phyloP scores from a whole-genome alignment of 352 stramenopile genomes.

The Globisporangium iwayamae region DNA sequence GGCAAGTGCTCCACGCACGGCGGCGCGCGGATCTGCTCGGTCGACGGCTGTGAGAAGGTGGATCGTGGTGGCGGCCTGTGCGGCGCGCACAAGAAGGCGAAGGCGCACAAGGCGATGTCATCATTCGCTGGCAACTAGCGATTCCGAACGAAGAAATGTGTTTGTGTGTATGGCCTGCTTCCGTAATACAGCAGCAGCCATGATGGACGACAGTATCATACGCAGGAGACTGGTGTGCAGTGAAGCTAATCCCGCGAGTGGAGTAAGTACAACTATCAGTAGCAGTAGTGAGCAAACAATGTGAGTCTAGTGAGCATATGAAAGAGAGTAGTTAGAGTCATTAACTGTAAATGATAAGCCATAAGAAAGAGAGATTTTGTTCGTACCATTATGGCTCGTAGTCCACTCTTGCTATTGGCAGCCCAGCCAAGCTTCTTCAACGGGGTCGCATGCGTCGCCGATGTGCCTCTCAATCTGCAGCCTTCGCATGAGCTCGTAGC shows the following conservation, averaged over 20 bases:
- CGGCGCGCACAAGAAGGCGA: constrained; percentile 31
- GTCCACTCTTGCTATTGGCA: not conserved
- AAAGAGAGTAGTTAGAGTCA: not conserved
- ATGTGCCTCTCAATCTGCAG: constrained; percentile 23
- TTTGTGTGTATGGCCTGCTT: not conserved
- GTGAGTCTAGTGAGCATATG: constrained; percentile 2
- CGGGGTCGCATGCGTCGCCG: constrained; percentile 10
- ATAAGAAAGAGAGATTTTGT: not conserved
- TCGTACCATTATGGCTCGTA: not conserved
- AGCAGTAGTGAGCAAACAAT: constrained; percentile 3
- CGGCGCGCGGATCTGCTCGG: constrained; percentile 27
- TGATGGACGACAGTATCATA: not conserved
- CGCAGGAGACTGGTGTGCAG: not conserved
- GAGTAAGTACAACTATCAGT: not conserved
- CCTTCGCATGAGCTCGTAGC: constrained; percentile 25
- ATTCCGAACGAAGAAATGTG: not conserved
- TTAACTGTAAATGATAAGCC: not conserved
- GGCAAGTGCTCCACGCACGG: constrained; percentile 53
- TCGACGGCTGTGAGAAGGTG: constrained; percentile 36
- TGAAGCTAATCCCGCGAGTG: not conserved
- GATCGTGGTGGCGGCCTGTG: constrained; percentile 54
- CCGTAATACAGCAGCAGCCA: not conserved
- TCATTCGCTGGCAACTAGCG: not conserved
- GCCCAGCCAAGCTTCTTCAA: constrained; percentile 14
- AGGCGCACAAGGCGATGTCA: not conserved